Evolutionary conservation across 306 rosid genomes (phyloP), one percentile per base, ranked within the genome.

Genomic region (Lathyrus sativus): DNA sequence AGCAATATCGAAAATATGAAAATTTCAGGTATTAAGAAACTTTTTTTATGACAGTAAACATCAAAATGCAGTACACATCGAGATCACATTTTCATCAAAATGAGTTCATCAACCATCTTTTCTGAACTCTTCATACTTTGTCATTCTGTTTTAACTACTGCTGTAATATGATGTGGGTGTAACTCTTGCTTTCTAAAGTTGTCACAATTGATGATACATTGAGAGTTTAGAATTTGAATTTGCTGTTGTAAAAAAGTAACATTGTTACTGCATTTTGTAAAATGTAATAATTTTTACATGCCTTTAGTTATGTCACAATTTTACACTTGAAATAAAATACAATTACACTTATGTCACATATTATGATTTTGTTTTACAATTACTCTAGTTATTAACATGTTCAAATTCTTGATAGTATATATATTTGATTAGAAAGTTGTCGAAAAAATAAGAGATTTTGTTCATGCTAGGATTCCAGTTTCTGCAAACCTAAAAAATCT

Each of bases 121-220:
- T 60, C 60, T 35, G 58, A 53, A 39, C 11, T 1, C 33, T 51
- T 59, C 12, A 11, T 31, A 12, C 60, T n/a, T 26, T 49, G 54
- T 38, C 46, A 49, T 74, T 69, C 56, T 45, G 13, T 54, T 28
- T 44, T 58, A 46, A 59, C 82, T 22, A 83, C 78, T 48, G 80
- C 87, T 78, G 80, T 73, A 43, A 63, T 79, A 26, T 46, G 62
- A 43, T 69, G 11, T 48, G 76, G 17, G 22, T 57, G 66, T 46
- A 70, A 70, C 26, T 12, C 31, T 8, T 66, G 29, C 42, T 65
- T 70, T 74, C 31, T 59, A 51, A 63, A 54, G 74, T 65, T 11
- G 17, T 22, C 18, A 33, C 5, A 50, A 19, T 2, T 54, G 61
- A 56, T 51, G 37, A 19, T 9, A 26, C 19, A 31, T 65, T 64